These are phyloP conservation scores for Clavispora fructus DNA, from an alignment of 805 yeast species.

Conservation along the genomic window DNA sequence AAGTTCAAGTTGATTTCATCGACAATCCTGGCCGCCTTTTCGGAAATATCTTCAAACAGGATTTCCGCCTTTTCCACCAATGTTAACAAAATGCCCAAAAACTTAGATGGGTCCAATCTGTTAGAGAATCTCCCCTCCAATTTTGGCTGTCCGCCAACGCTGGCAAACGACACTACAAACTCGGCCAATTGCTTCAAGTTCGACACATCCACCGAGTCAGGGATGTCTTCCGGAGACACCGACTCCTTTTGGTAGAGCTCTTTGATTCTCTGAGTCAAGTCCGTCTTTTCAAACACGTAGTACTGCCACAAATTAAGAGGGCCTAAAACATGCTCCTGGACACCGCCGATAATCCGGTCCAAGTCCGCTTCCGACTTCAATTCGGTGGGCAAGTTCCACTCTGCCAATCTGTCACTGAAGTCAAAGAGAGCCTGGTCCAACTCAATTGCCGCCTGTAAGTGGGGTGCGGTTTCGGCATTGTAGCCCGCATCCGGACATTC, in stretches of 20 bases:
- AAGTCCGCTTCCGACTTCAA: conserved; percentile 52
- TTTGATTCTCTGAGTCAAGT: conserved; percentile 35
- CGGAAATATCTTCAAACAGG: conserved; percentile 20
- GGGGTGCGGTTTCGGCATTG: conserved; percentile 83
- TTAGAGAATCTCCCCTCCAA: conserved; percentile 50
- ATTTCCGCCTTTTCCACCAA: conserved; percentile 13
- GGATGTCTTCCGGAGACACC: conserved; percentile 35
- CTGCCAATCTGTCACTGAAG: conserved; percentile 54
- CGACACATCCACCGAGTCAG: conserved; percentile 33
- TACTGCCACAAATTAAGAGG: conserved; percentile 79
- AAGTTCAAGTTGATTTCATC: conserved; percentile 75
- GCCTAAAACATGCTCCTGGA: conserved; percentile 62
- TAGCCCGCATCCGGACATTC: conserved; percentile 91
- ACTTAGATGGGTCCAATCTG: conserved; percentile 42
- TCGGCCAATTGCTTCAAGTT: conserved; percentile 42
- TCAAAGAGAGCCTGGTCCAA: conserved; percentile 65
- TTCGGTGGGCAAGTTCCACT: conserved; percentile 57
- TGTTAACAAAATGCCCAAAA: conserved; percentile 47
- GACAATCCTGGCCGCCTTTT: conserved; percentile 47
- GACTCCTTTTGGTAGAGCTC: conserved; percentile 26
- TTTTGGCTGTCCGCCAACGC: conserved; percentile 37
- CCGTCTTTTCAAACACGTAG: conserved; percentile 62
- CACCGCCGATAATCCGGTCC: conserved; percentile 56
- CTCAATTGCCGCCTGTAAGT: conserved; percentile 76
- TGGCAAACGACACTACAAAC: conserved; percentile 42